Evolutionary conservation across 257 asterid genomes (phyloP).

Genomic region (Verbascum thapsus): DNA sequence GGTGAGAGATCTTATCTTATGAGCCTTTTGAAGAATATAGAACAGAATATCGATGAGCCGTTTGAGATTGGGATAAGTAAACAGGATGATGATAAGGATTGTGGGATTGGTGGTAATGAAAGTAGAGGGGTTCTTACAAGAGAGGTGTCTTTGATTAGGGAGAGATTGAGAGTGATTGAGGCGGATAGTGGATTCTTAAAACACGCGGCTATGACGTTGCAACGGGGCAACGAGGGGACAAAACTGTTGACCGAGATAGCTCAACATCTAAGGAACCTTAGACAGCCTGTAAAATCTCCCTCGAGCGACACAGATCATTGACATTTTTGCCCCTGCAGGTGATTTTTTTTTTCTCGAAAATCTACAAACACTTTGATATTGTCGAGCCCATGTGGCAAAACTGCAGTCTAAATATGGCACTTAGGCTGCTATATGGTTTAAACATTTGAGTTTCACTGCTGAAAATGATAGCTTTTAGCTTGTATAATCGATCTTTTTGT

Average conservation of each 20-base stretch:
- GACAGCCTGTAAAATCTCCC: conserved; percentile 38
- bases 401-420: too few species aligned
- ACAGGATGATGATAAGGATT: conserved; percentile 36
- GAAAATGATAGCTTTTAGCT: not conserved
- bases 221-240: conserved; percentile 67
- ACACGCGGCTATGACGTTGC: conserved; percentile 78
- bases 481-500: not conserved
- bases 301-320: conserved; percentile 27
- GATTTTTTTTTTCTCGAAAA: not conserved
- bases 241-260: conserved; percentile 82
- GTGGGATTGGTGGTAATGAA: conserved; percentile 54
- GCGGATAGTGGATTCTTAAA: conserved; percentile 86
- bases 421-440: too few species aligned
- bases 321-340: conserved; percentile 23
- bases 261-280: conserved; percentile 61
- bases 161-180: conserved; percentile 74
- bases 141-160: conserved; percentile 62
- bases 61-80: conserved; percentile 28
- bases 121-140: conserved; percentile 47
- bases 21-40: conserved; percentile 51
- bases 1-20: conserved; percentile 59
- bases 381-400: too few species aligned
- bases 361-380: not conserved
- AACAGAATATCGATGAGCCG: conserved; percentile 45
- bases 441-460: too few species aligned